phyloP scores from a whole-genome alignment of 1,139 yeast genomes.

The Scheffersomyces illinoinensis region DNA sequence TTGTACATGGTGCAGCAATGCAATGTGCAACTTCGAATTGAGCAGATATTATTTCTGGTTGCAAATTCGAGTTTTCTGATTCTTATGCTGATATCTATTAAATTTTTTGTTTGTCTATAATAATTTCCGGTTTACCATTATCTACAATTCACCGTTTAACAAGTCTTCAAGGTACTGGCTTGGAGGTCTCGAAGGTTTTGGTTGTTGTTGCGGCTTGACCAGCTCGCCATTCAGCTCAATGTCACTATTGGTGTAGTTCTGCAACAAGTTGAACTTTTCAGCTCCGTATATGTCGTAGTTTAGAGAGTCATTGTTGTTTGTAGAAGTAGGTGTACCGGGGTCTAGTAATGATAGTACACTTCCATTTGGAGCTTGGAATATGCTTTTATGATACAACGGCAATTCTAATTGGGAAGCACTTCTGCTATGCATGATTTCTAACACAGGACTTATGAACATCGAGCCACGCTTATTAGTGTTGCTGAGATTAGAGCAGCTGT shows the following conservation, averaged over 20 bases:
- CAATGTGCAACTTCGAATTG: not conserved
- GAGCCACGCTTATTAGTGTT: slow-evolving; percentile 14
- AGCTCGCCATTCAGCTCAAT: not conserved
- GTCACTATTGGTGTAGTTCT: not conserved
- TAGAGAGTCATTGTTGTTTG: not conserved
- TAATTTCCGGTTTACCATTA: not conserved
- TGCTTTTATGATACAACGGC: slow-evolving; percentile 18
- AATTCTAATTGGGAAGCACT: slow-evolving; percentile 17
- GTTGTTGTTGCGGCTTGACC: slow-evolving; percentile 1
- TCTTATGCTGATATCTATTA: not conserved
- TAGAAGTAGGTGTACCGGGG: not conserved
- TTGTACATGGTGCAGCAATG: not conserved
- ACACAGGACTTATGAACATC: slow-evolving; percentile 31
- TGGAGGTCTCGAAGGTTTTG: slow-evolving; percentile 25
- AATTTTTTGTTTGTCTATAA: not conserved
- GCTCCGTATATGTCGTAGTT: not conserved
- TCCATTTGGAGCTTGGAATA: not conserved
- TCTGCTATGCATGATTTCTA: slow-evolving; percentile 19
- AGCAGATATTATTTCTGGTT: not conserved
- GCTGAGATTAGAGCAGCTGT: not conserved
- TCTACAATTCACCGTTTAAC: slow-evolving; percentile 8
- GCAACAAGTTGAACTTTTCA: not conserved
- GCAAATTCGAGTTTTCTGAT: not conserved
- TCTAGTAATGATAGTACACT: not conserved
- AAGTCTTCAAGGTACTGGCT: slow-evolving; percentile 33